phyloP scores from a whole-genome alignment of 192 early-diverging fungal species.

The Umbelopsis sp. region DNA sequence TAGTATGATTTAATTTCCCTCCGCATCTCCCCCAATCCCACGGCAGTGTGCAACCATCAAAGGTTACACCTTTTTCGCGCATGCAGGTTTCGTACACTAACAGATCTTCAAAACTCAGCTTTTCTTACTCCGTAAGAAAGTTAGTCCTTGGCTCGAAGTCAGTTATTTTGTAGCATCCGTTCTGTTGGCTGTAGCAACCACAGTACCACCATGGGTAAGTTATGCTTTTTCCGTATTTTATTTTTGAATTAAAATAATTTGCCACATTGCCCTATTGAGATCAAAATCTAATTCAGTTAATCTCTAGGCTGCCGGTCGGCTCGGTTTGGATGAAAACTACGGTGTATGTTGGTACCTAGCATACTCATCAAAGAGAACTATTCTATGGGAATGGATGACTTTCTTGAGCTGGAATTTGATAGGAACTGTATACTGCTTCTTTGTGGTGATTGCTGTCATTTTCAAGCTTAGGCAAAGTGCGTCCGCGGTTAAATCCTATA shows the following conservation, averaged over 20 bases:
- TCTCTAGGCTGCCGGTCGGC: slow-evolving; percentile 5
- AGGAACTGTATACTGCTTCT: slow-evolving; percentile 20
- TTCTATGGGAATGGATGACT: slow-evolving; percentile 22
- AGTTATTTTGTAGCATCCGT: slow-evolving; percentile 8
- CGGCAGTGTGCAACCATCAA: no score
- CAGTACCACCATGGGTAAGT: slow-evolving; percentile 20
- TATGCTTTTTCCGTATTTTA: background rate
- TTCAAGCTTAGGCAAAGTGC: slow-evolving; percentile 3
- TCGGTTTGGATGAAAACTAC: slow-evolving; percentile 16
- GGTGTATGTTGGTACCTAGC: slow-evolving; percentile 20
- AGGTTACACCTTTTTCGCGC: no score
- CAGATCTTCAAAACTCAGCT: background rate
- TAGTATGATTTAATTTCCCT: background rate
- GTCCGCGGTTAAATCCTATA: background rate
- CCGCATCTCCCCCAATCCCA: no score
- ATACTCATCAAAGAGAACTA: slow-evolving; percentile 17
- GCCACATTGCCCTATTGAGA: background rate
- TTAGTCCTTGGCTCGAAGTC: background rate
- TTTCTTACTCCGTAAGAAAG: slow-evolving; percentile 3
- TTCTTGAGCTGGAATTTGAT: slow-evolving; percentile 17
- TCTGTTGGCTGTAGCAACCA: background rate
- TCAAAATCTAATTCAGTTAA: background rate
- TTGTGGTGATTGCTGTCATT: slow-evolving; percentile 18
- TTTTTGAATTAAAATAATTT: background rate
- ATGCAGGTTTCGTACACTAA: background rate